phyloP scores from a whole-genome alignment of 2,329 filamentous ascomycete species.

The Teratosphaeria viscida region DNA sequence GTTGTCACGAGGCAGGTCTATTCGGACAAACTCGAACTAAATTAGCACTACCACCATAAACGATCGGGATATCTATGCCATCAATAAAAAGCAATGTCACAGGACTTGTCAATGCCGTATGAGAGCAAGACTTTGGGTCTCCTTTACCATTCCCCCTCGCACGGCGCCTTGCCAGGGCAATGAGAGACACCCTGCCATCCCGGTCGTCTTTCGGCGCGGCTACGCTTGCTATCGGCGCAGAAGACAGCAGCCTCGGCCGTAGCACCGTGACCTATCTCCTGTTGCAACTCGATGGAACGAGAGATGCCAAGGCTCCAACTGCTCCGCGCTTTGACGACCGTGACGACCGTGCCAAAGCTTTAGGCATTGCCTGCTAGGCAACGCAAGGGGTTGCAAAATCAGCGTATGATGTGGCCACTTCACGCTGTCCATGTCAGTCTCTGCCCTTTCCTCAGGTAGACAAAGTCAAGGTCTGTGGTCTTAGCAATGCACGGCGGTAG shows the following conservation, averaged over 20 bases:
- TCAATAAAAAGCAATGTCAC: too few relatives aligned
- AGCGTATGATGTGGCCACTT: background rate
- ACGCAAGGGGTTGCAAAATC: background rate
- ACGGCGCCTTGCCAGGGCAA: background rate
- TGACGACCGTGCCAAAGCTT: background rate
- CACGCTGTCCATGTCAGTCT: background rate
- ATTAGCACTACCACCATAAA: too few relatives aligned
- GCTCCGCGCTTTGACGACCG: background rate
- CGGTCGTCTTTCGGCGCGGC: background rate
- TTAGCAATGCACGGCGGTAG: background rate
- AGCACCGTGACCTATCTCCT: background rate
- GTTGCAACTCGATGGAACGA: background rate
- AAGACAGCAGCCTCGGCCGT: background rate
- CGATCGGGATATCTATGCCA: too few relatives aligned
- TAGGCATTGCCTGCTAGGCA: background rate
- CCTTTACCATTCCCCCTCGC: too few relatives aligned
- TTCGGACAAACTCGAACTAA: too few relatives aligned
- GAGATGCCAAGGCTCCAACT: background rate
- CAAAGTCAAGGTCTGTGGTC: background rate
- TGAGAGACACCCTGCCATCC: background rate
- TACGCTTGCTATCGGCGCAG: background rate
- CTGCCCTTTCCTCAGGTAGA: background rate
- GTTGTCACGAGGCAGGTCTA: too few relatives aligned
- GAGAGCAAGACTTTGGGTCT: too few relatives aligned
- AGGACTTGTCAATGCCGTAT: too few relatives aligned